Conservation (phyloP, 768 basidiomycete species). For the Mycena rosella region DNA sequence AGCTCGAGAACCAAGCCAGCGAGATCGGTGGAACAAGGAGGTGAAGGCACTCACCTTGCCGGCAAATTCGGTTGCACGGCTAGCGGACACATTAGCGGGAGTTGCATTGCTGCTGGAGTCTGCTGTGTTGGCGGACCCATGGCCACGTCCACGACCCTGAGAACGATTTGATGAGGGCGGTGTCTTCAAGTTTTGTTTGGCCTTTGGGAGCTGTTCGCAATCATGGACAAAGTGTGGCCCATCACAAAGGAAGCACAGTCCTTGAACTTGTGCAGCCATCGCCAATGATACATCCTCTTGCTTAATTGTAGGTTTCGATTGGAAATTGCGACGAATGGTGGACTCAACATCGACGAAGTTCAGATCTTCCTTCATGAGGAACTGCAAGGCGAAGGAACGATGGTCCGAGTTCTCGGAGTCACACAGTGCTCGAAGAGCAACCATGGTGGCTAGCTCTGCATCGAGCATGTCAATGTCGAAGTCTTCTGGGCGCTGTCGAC, state of each 20-base stretch:
- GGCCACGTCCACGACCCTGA: conserved; percentile 9
- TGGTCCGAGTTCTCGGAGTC: conserved; percentile 4
- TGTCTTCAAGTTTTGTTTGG: neutral
- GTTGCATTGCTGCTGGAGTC: neutral
- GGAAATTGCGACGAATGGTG: conserved; percentile 19
- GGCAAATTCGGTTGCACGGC: conserved; percentile 24
- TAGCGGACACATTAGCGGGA: conserved; percentile 1
- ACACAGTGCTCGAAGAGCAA: conserved; percentile 21
- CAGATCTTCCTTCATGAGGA: conserved; percentile 23
- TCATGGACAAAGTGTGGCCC: conserved; percentile 20
- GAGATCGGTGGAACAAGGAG: conserved; percentile 1
- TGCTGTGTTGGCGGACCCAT: conserved; percentile 1
- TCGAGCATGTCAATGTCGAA: conserved; percentile 12
- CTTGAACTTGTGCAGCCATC: conserved; percentile 20
- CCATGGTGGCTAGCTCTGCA: conserved; percentile 27
- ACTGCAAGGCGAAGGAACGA: conserved; percentile 7
- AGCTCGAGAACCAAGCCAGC: conserved; percentile 26
- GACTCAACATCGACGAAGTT: conserved; percentile 16
- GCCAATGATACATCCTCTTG: conserved; percentile 19
- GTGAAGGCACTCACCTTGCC: conserved; percentile 32
- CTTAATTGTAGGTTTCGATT: conserved; percentile 10
- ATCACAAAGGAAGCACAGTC: conserved; percentile 28
- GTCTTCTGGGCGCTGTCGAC: neutral
- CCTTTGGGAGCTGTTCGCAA: conserved; percentile 6
- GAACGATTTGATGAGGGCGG: neutral